A percentile compares a stretch with the other conserved stretches of the same genome.
These are phyloP conservation scores for Candida tunisiensis DNA, from an alignment of 1,139 yeast genomes.

Conservation along the genomic window DNA sequence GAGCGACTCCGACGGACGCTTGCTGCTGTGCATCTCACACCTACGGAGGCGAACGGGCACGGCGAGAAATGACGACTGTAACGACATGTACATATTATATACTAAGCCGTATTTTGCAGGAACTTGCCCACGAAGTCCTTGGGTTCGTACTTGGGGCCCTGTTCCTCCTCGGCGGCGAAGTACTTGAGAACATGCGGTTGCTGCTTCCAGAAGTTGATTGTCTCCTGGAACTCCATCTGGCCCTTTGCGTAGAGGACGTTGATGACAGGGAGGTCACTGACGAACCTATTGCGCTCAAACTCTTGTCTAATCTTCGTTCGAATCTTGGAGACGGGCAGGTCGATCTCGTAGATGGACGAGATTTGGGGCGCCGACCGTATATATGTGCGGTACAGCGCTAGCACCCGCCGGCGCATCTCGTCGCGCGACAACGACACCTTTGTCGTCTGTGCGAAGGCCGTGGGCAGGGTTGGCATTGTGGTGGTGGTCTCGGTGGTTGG, in stretches of 20 bases:
- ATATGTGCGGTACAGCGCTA: slow-evolving; percentile 58
- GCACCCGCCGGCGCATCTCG: slow-evolving; percentile 48
- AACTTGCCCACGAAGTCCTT: slow-evolving; percentile 23
- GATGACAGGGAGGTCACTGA: slow-evolving; percentile 43
- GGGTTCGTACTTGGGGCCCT: slow-evolving; percentile 14
- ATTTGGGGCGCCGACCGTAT: slow-evolving; percentile 26
- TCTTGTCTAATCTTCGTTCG: slow-evolving; percentile 81
- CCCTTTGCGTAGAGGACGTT: slow-evolving; percentile 68
- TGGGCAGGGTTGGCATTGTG: slow-evolving; percentile 45
- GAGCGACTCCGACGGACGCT: slow-evolving; percentile 6
- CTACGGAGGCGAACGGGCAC: not conserved
- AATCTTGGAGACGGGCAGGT: slow-evolving; percentile 66
- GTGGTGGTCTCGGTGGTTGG: no score
- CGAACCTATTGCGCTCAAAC: slow-evolving; percentile 71
- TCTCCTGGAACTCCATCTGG: slow-evolving; percentile 83
- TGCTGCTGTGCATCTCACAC: not conserved
- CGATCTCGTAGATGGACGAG: slow-evolving; percentile 56
- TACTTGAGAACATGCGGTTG: slow-evolving; percentile 72
- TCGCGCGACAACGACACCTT: slow-evolving; percentile 44
- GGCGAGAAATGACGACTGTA: not conserved
- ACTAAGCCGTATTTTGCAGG: not conserved
- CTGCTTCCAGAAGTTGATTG: slow-evolving; percentile 84
- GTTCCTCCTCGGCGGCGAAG: slow-evolving; percentile 45
- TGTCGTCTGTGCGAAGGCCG: slow-evolving; percentile 76
- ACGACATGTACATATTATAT: no score